Conservation (phyloP, 495 filamentous ascomycete genomes). For the Penicillium odoratum region DNA sequence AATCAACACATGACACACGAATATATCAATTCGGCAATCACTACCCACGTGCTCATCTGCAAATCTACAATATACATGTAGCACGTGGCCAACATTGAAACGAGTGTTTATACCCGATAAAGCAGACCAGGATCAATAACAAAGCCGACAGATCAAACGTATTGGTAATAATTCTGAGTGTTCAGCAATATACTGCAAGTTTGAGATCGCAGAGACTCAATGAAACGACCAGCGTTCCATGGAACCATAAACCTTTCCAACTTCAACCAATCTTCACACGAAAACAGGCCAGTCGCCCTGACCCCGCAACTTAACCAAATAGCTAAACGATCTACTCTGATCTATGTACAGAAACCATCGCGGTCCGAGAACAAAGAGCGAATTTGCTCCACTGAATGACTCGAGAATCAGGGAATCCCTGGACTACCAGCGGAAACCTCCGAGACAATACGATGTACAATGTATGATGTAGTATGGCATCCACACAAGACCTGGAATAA, state of each 20-base stretch:
- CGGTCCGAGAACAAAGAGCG: neutral
- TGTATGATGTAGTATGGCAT: neutral
- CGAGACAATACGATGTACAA: neutral
- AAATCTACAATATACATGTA: neutral
- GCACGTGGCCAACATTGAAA: neutral
- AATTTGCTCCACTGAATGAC: neutral
- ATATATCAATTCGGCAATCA: neutral
- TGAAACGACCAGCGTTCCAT: neutral
- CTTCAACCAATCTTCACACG: neutral
- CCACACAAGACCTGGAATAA: neutral
- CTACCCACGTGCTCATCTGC: neutral
- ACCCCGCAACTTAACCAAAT: conserved; percentile 6
- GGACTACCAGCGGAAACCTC: neutral
- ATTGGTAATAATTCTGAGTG: neutral
- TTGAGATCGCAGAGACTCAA: neutral
- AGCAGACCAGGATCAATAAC: neutral
- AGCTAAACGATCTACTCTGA: neutral
- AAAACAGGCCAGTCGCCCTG: neutral
- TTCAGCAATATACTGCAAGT: neutral
- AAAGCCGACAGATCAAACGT: neutral
- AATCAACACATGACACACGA: neutral
- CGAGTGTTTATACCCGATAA: neutral
- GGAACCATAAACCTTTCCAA: neutral
- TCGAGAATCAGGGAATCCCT: neutral
- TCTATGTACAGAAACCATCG: conserved; percentile 8